phyloP scores from a whole-genome alignment of 2,329 filamentous ascomycete genomes.

The Xylariaceae sp. region DNA sequence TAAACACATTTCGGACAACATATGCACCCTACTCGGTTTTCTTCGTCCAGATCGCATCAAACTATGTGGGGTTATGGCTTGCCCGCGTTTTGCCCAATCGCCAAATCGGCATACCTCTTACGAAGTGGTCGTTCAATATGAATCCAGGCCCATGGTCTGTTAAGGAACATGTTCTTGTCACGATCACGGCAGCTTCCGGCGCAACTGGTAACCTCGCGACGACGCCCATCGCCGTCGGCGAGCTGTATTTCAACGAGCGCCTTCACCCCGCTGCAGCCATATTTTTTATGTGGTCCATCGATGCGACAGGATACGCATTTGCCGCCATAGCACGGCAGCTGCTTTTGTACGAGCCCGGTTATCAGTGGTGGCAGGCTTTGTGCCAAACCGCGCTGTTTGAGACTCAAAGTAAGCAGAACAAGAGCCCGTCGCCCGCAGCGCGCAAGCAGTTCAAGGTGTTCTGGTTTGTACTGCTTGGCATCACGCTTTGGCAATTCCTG shows the following conservation, averaged over 20 bases:
- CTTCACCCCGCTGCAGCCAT: constrained; percentile 61
- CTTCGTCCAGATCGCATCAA: constrained; percentile 65
- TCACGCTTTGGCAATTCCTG: constrained; percentile 67
- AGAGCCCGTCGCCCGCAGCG: constrained; percentile 55
- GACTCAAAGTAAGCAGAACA: constrained; percentile 59
- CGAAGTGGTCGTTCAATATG: constrained; percentile 55
- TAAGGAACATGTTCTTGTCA: constrained; percentile 65
- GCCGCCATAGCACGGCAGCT: constrained; percentile 64
- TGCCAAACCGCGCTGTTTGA: constrained; percentile 66
- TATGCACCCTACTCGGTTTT: constrained; percentile 65
- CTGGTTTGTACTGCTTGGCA: constrained; percentile 57
- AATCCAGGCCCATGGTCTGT: constrained; percentile 64
- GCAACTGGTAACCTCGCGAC: constrained; percentile 60
- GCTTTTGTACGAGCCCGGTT: constrained; percentile 64
- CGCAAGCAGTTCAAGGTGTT: constrained; percentile 64
- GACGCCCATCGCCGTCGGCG: constrained; percentile 59
- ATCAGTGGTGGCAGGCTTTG: constrained; percentile 58
- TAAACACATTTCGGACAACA: constrained; percentile 64
- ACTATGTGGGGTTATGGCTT: constrained; percentile 61
- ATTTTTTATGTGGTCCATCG: constrained; percentile 66
- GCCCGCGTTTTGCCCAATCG: constrained; percentile 57
- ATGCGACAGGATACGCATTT: constrained; percentile 65
- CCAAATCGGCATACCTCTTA: constrained; percentile 55
- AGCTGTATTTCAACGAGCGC: constrained; percentile 61
- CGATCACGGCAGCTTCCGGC: constrained; percentile 60